Conservation (phyloP, 495 filamentous ascomycete genomes). For the Penicillium soppii region DNA sequence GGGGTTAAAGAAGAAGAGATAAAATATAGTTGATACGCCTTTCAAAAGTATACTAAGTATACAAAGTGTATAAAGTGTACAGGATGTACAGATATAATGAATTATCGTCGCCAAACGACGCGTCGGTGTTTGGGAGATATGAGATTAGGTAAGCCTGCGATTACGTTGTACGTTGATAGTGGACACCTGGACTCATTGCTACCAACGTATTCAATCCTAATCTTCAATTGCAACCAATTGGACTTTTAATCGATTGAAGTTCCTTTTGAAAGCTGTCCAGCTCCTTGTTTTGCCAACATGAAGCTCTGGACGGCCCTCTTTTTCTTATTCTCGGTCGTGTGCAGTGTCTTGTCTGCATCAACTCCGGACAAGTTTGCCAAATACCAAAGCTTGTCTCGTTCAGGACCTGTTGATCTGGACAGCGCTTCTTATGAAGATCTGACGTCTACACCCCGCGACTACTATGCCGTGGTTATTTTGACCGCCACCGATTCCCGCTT, state of each 20-base stretch:
- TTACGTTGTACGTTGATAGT: constrained; percentile 19
- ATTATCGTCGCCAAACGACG: constrained; percentile 2
- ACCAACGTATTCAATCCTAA: constrained; percentile 7
- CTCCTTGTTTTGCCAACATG: constrained; percentile 39
- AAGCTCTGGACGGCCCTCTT: constrained; percentile 53
- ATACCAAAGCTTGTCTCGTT: constrained; percentile 66
- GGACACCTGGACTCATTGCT: constrained; percentile 33
- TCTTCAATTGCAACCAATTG: constrained; percentile 11
- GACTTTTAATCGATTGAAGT: constrained; percentile 2
- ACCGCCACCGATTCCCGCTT: constrained; percentile 85
- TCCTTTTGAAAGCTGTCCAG: not conserved
- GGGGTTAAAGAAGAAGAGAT: not conserved
- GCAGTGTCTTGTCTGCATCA: constrained; percentile 35
- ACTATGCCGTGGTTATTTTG: constrained; percentile 77
- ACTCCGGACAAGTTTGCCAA: constrained; percentile 55
- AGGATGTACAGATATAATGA: too few species aligned
- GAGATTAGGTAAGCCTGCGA: constrained; percentile 8
- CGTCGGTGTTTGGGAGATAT: constrained; percentile 2
- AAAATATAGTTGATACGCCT: not conserved
- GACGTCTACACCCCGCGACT: constrained; percentile 75
- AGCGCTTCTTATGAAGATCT: constrained; percentile 73
- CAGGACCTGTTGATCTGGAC: constrained; percentile 69
- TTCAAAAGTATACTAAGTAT: not conserved
- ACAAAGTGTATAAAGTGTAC: too few species aligned
- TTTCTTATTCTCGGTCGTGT: constrained; percentile 51